These are phyloP conservation scores for Phyllosticta capitalensis DNA, from an alignment of 2,329 filamentous ascomycete genomes.

Conservation along the genomic window DNA sequence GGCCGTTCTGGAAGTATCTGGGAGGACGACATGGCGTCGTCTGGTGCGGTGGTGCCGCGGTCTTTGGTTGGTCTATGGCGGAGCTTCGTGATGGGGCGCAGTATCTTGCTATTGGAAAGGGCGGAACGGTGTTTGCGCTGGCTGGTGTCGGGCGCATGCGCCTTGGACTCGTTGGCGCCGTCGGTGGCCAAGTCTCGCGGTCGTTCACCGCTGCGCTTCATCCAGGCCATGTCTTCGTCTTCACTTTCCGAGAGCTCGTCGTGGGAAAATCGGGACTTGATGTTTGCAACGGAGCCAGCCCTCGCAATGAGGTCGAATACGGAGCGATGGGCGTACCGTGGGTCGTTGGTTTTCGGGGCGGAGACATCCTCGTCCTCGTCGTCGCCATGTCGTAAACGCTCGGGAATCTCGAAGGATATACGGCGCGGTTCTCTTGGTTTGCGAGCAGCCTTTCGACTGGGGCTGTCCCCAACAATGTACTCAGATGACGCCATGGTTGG, in stretches of 20 bases:
- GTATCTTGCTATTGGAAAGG: conserved; percentile 54
- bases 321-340: conserved; percentile 78
- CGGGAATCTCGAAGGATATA: conserved; percentile 44
- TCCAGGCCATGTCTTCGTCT: conserved; percentile 23
- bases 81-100: conserved; percentile 56
- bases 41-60: conserved; percentile 7
- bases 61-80: conserved; percentile 25
- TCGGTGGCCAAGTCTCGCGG: neutral
- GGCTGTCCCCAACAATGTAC: neutral
- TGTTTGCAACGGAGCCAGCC: conserved; percentile 72
- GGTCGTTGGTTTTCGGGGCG: conserved; percentile 39
- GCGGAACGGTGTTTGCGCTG: conserved; percentile 1
- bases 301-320: conserved; percentile 89
- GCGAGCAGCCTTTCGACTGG: neutral
- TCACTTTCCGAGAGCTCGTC: conserved; percentile 72
- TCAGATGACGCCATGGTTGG: conserved; percentile 6
- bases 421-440: neutral
- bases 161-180: neutral
- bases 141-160: neutral
- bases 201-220: neutral
- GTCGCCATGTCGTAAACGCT: conserved; percentile 48
- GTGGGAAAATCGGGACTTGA: conserved; percentile 65
- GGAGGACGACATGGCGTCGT: conserved; percentile 44
- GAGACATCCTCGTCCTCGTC: conserved; percentile 54
- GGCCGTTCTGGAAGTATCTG: conserved; percentile 28